A percentile compares a stretch with the other conserved stretches of the same genome.
phyloP scores from a whole-genome alignment of 2,329 filamentous ascomycete species.

The Chaetomium globosum region DNA sequence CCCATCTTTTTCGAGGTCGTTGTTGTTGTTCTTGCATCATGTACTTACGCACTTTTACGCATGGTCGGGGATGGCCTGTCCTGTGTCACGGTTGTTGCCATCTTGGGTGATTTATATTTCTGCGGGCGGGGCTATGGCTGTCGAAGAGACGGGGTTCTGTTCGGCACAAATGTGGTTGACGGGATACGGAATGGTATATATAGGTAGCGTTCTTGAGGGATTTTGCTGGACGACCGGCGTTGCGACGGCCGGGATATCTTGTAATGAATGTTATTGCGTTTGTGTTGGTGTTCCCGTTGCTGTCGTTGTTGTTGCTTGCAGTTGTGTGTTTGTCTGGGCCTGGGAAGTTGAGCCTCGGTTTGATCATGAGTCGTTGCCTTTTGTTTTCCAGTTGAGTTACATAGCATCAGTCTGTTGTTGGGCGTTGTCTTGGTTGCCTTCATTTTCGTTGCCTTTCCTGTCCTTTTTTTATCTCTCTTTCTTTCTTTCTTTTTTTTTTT shows the following conservation, averaged over 20 bases:
- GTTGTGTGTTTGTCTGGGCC: background rate
- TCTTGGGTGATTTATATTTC: background rate
- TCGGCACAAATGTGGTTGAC: background rate
- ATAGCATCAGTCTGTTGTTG: background rate
- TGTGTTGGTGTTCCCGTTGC: background rate
- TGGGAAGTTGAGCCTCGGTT: background rate
- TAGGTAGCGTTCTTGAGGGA: background rate
- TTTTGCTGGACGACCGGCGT: background rate
- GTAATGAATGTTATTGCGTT: background rate
- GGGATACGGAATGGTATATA: background rate
- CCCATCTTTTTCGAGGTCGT: background rate
- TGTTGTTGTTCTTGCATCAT: background rate
- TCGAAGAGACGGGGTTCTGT: background rate
- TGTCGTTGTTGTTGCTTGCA: background rate
- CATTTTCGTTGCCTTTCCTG: background rate
- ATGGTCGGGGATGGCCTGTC: background rate
- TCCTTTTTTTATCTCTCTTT: background rate
- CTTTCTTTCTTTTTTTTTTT: background rate
- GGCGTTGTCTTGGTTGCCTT: background rate
- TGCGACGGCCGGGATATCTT: background rate
- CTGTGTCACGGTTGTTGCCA: conserved; percentile 1
- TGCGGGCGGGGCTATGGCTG: background rate
- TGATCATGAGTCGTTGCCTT: background rate
- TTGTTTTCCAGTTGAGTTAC: background rate
- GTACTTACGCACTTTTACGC: background rate